phyloP scores from a whole-genome alignment of 2,329 filamentous ascomycete genomes.

The Sporothrix dimorphospora region DNA sequence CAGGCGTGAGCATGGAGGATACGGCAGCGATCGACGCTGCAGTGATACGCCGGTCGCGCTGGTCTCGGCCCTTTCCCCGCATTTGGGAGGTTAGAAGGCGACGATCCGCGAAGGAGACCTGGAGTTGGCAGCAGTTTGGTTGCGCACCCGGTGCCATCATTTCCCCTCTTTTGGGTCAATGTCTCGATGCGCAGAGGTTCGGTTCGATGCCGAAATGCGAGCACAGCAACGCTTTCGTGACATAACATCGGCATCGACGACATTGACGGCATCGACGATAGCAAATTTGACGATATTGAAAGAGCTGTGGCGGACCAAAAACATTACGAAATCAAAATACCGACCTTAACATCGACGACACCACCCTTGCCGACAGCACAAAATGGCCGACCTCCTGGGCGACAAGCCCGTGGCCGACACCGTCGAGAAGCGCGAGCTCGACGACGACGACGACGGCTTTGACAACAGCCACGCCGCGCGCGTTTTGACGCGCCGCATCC shows the following conservation, averaged over 20 bases:
- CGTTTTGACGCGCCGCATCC: conserved; percentile 46
- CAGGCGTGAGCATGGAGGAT: not conserved
- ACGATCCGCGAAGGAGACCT: not conserved
- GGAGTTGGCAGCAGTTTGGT: too few species aligned
- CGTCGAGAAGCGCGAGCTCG: conserved; percentile 33
- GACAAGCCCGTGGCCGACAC: conserved; percentile 49
- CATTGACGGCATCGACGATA: not conserved
- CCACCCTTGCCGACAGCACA: not conserved
- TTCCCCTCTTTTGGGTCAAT: not conserved
- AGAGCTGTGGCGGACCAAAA: not conserved
- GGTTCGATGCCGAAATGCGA: too few species aligned
- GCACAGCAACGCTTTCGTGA: too few species aligned
- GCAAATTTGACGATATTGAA: not conserved
- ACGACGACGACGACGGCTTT: not conserved
- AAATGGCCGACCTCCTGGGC: not conserved
- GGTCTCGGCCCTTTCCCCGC: not conserved
- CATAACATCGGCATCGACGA: not conserved
- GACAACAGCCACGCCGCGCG: conserved; percentile 10
- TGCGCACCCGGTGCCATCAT: not conserved
- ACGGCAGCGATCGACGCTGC: conserved; percentile 3
- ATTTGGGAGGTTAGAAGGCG: not conserved
- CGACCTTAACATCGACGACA: not conserved
- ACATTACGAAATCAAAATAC: not conserved
- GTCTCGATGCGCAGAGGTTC: not conserved
- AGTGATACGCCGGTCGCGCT: not conserved